Base-by-base conservation (phyloP, 140 eudicot species). In the Ambrosia hybrid region DNA sequence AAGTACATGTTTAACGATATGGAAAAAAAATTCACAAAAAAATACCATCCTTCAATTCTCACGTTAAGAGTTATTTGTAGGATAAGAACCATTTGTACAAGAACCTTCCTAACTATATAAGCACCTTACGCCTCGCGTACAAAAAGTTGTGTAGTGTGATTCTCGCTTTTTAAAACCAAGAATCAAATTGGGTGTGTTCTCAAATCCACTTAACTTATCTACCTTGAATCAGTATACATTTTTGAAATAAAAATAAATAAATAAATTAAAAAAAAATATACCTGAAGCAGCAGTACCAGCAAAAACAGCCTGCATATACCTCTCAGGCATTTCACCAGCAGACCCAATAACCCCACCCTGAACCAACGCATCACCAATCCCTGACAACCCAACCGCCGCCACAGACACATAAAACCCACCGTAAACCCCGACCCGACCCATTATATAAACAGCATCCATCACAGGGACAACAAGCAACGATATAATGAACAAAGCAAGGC, bases 241-340 rank as follows among this genome's bases (percentile, higher is more conserved):
- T 30, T 30, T 30, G 2, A 30, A 30, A 30, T 30, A 30, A 30
- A 30, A 30, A 30, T 30, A 30, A 30, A 30, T 21, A 21, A 13
- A 68, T 36, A 45, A 8, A 57, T 21, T 21, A 21, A 21, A 21
- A 21, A 9, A 1, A 21, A 7, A 4, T 30, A 53, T 69, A 89
- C 98, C 98, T 38, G 96, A 92, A 86, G 94, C 89, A 57, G 92
- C 96, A 58, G 98, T 89, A 9, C 98, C 96, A 8, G 96, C 86
- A 46, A 85, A 78, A 37, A 87, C 85, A 48, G 95, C 96, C 52
- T 92, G 98, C 98, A 89, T 92, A 72, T 89, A 92, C 79, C 96
- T 79, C 71, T 92, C 90, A 3, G 96, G 98, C 90, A 92, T 59
- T 81, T 92, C 95, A 10, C 95, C 92, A 6, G 96, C 92, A 9